These are phyloP conservation scores for Suhomyces bribrorum DNA, from an alignment of 1,139 yeast genomes.

Conservation along the genomic window DNA sequence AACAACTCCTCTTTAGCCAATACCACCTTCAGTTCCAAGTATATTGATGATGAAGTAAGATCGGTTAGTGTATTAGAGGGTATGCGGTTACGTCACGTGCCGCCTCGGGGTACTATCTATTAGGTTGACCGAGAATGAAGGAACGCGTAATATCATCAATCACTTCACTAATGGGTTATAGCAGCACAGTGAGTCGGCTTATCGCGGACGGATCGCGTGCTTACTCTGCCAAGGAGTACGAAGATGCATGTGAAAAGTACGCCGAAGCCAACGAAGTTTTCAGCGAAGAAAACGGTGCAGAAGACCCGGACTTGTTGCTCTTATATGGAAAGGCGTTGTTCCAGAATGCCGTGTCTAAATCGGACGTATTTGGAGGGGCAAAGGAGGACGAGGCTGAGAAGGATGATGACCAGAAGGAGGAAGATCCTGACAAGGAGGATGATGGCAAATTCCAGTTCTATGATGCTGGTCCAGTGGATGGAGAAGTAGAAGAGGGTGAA, in stretches of 20 bases:
- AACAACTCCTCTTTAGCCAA: no score
- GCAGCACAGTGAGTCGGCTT: conserved; percentile 41
- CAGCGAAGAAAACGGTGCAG: conserved; percentile 51
- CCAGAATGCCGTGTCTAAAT: conserved; percentile 70
- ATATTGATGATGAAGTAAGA: no score
- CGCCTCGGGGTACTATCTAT: background rate
- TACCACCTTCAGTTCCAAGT: no score
- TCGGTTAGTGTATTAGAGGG: background rate
- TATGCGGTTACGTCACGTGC: conserved; percentile 5
- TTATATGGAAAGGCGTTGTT: conserved; percentile 82
- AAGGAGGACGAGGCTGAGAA: conserved; percentile 20
- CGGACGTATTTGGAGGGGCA: conserved; percentile 76
- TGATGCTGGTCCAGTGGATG: conserved; percentile 52
- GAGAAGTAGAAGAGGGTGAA: conserved; percentile 32
- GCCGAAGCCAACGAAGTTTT: conserved; percentile 71
- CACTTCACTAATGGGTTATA: conserved; percentile 27
- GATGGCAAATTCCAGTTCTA: conserved; percentile 54
- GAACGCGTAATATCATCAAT: no score
- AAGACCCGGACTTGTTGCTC: conserved; percentile 70
- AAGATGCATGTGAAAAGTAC: conserved; percentile 66
- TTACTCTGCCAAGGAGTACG: conserved; percentile 65
- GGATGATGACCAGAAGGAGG: conserved; percentile 24
- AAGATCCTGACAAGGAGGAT: conserved; percentile 20
- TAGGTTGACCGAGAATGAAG: background rate
- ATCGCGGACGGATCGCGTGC: conserved; percentile 61